Base-by-base conservation (phyloP, 495 filamentous ascomycete genomes). In the Chaetomium cochliodes region DNA sequence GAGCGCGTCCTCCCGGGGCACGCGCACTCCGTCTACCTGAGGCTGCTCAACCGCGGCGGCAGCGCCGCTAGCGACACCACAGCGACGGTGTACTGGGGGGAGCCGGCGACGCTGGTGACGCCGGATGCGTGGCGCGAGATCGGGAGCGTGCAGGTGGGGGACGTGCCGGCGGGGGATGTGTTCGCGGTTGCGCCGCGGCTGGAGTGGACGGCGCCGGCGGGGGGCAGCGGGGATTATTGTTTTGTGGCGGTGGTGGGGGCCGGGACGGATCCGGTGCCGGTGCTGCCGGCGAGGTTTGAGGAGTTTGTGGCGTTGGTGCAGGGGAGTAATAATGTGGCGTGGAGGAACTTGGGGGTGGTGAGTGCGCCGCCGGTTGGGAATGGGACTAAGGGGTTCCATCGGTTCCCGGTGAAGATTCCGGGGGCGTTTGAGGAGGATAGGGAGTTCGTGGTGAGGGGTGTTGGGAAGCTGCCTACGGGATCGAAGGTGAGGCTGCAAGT, bases 291-390 rank as follows among this genome's bases (percentile, higher is more conserved):
- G 1, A 54, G 25, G 1, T 59, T 65, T 22, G 37, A 25, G 23
- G 55, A 58, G 22, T 65, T 52, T 41, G 63, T 49, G 20, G 33
- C 33, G 33, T 53, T 65, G 20, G 44, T 65, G 18, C 13, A 26
- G 23, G 57, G 44, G 47, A 58, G 53, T 25, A 65, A 65, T 20
- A 65, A 60, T 22, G 63, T 46, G 15, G 63, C 47, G 15, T 65
- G 63, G 63, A 28, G 49, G 9, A 59, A 46, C 33, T 53, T 65
- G 25, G 59, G 53, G 12, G 55, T 59, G 30, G 41, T 44, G 41
- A 11, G 3, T 44, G 13, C 11, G 13, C 41, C 13, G 41, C 13
- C 41, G 41, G 41, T 11, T 3, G 11, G 41, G 41, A 44, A 6
- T 44, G n/a, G 13, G 26, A 9, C 11, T n/a, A n/a, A n/a, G 3